Base-by-base conservation (phyloP, 2,329 filamentous ascomycete genomes). In the Colletotrichum sp. region DNA sequence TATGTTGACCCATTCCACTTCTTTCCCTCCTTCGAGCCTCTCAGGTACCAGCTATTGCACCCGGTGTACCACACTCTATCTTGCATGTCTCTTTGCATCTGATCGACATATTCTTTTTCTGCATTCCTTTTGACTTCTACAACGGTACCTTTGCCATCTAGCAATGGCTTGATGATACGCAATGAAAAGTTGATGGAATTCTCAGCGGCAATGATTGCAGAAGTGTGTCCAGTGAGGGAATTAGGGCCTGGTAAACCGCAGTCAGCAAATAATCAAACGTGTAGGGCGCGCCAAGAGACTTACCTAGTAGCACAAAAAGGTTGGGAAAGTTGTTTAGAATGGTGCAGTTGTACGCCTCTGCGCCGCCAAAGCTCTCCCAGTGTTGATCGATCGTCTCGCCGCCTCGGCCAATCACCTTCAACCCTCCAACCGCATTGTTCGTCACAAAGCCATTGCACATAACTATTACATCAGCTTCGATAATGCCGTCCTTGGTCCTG, bases 311-410 rank as follows among this genome's bases (percentile, higher is more conserved):
- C 72, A 93, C 86, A 83, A 93, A 93, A 79, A 93, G 91, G 80
- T 94, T 94, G 4, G 92, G 92, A 79, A 93, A 93, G 0, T 89
- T 89, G 77, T 90, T 89, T 82, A 93, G 84, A 3, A 88, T 87
- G 3, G 88, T 88, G 26, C 89, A 89, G 71, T 91, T 88, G 80
- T 94, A 94, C 1, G 92, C 92, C 76, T 90, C 90, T 0, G 90
- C 84, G 0, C 92, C 92, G n/a, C 91, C 91, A 68, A 89, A 87
- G 26, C 87, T 84, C 2, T 89, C 84, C 92, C 92, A 93, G 22
- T 90, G 86, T 72, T 92, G 83, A 8, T 89, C 84, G 3, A 93
- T 79, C 13, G 87, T 87, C 76, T 87, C 85, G 16, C 89, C 89
- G 1, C 82, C 81, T 22, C 85, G 85, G 1, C 92, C 92, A 3